Evolutionary conservation across 495 filamentous ascomycete species (phyloP), one percentile per base, ranked within the genome.

Genomic region (Immersiella caudata): DNA sequence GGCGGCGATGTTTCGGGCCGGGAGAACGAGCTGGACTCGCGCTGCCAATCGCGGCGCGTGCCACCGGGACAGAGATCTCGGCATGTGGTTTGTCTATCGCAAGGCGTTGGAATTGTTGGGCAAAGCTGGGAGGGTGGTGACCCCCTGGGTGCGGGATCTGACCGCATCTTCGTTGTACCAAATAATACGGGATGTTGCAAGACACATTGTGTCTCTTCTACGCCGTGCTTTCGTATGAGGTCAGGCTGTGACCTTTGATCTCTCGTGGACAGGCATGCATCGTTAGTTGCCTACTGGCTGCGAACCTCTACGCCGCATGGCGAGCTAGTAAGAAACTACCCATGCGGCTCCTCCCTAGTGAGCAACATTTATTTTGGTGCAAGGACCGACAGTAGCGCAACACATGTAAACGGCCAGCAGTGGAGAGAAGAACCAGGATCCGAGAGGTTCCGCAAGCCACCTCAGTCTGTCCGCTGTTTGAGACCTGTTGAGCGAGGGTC

Each of bases 401-500:
- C 40, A 46, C 14, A 14, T 46, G 40, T 46, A 46, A 46, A 46
- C 40, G 40, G 40, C 40, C 33, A 5, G 16, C 5, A 46, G 40
- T 18, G 40, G 6, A 5, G 5, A 46, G 6, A 24, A 54, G 4
- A 14, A 14, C 5, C 40, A 46, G 40, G 40, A 18, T 14, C 51
- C 24, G 12, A 27, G 6, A 24, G 26, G 54, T 26, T 27, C 54
- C 54, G 18, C 18, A 26, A 18, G 26, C 54, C 54, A n/a, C n/a
- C n/a, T n/a, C n/a, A 57, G 54, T 24, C 54, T 16, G 54, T 27
- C 54, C 22, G 54, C 26, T 24, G 54, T 57, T 24, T 57, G 54
- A 57, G 54, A 27, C 12, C 22, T 24, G 54, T 14, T 18, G 22
- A 24, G 22, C 18, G 22, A 9, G 5, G 22, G 54, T 57, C 54